Evolutionary conservation across 306 rosid genomes (phyloP).

Genomic region (Cicer judaicum): DNA sequence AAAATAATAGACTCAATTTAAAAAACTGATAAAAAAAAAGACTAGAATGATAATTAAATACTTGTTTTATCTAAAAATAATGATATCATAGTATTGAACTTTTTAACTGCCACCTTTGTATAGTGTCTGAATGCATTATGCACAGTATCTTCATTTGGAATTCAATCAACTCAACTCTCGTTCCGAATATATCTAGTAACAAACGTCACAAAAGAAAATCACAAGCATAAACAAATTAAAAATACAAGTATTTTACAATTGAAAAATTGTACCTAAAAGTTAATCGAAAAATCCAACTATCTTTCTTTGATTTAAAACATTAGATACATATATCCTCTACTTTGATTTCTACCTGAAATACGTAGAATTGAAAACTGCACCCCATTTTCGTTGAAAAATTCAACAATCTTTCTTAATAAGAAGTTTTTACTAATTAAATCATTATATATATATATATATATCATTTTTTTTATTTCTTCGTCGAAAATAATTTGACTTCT

Average conservation of each 20-base stretch:
- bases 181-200: background rate
- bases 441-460: too few relatives aligned
- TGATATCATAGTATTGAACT: background rate
- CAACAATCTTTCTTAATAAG: too few relatives aligned
- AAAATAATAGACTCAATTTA: too few relatives aligned
- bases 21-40: too few relatives aligned
- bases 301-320: constrained; percentile 10
- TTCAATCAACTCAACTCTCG: background rate
- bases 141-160: background rate
- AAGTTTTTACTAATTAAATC: too few relatives aligned
- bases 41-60: too few relatives aligned
- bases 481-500: too few relatives aligned
- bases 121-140: background rate
- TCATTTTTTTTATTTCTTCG: too few relatives aligned
- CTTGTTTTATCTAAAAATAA: background rate
- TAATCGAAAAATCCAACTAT: background rate
- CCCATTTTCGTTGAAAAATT: too few relatives aligned
- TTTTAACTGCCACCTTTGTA: background rate
- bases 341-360: background rate
- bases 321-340: background rate
- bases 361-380: too few relatives aligned
- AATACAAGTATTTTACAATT: background rate
- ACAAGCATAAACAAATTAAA: background rate
- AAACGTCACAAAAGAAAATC: background rate
- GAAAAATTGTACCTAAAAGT: too few relatives aligned